Base-by-base conservation (phyloP, 2,329 filamentous ascomycete genomes). In the Monosporascus ibericus region DNA sequence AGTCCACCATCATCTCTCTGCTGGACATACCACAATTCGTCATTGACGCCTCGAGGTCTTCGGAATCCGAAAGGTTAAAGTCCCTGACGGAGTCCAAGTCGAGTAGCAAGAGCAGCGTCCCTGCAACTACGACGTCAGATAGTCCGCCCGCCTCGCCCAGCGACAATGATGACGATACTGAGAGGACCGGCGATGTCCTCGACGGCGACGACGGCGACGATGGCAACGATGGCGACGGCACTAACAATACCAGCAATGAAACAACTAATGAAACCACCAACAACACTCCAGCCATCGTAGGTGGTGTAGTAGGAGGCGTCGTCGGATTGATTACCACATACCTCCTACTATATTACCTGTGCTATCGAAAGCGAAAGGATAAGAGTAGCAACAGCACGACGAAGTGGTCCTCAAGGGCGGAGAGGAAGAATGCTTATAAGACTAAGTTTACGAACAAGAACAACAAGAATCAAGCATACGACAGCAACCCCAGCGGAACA, bases 11-110 rank as follows among this genome's bases (percentile, higher is more conserved):
- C 30, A 47, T 70, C 30, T 62, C 65, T 9, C 63, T 74, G 59
- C 57, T 69, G 3, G 65, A 70, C 52, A 62, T 61, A 18, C 71
- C 71, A 1, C 66, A 67, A 49, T 66, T 62, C 44, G 60, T 69
- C 17, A 40, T 68, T 22, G 66, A 70, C 40, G 65, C 48, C n/a
- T 42, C 24, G 20, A 50, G 40, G 36, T 47, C 48, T 36, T 48
- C 48, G 1, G 49, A 49, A 38, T 42, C 42, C 5, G 42, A 25
- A 24, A 46, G 22, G 42, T 18, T 46, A 17, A 46, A n/a, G 24
- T 37, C 18, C 24, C 38, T 44, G 48, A 50, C 39, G 3, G 48
- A 24, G 25, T 44, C 27, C 20, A 50, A 18, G 25, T 4, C 27
- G n/a, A 46, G 36, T 25, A 44, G 18, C 38, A 6, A 22, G 5